Base-by-base conservation (phyloP, 768 basidiomycete genomes). In the Lentinula lateritia region DNA sequence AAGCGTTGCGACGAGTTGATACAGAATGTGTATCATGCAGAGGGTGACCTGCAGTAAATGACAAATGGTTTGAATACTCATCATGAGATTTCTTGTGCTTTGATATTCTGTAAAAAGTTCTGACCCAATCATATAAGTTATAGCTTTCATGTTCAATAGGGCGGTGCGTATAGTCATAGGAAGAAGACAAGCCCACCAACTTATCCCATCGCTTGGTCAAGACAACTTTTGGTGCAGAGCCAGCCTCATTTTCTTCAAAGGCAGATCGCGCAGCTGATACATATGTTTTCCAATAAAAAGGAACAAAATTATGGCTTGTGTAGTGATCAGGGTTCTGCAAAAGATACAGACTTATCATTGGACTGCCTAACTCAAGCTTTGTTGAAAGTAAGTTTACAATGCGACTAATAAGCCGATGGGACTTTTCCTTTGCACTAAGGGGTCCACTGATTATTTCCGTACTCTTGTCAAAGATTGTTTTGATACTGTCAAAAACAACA, bases 291-390 rank as follows among this genome's bases (percentile, higher is more conserved):
- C 76, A 80, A 54, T 64, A 74, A 34, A 76, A 71, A 5, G 65
- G 41, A 1, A 67, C 62, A 65, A 77, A 79, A 12, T 38, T 65
- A 61, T 75, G 72, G 55, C 66, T 72, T 0, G 74, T 76, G 58
- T 78, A 78, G 28, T 76, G 75, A 62, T 79, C 78, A 15, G 73
- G 75, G 53, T 73, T 65, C 7, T 66, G 70, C 9, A 76, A 59
- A 0, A 77, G 52, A 50, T 77, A 77, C 62, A 74, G 62, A 12
- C 63, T 70, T 0, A 71, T 71, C 71, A 78, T 73, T 0, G 77
- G 77, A 16, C 68, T 69, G 0, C 77, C 77, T 13, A 78, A 70
- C 62, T 78, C 75, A 16, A 68, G 23, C 61, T 75, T 76, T 0
- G 71, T 65, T 20, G 71, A 70, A 13, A 80, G 42, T 1, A 65